A percentile compares a stretch with the other conserved stretches of the same genome.
Conservation (phyloP, 345 rosid species). For the Populus ilicifolia region DNA sequence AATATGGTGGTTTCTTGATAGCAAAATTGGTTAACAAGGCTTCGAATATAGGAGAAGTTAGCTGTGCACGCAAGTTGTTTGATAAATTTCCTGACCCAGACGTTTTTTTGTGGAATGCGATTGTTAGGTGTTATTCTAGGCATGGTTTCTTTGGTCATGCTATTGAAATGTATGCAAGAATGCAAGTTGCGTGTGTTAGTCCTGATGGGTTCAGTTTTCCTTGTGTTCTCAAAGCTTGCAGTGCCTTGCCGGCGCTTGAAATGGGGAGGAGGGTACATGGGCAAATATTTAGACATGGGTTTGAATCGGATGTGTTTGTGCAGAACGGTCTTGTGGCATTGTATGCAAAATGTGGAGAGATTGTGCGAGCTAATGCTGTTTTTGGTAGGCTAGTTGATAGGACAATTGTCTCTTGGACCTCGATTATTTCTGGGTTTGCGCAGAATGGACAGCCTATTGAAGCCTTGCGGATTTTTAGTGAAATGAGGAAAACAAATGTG, state of each 20-base stretch:
- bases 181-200: slow-evolving; percentile 42
- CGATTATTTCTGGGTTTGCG: slow-evolving; percentile 59
- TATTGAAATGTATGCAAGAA: slow-evolving; percentile 43
- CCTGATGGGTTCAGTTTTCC: slow-evolving; percentile 62
- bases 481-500: slow-evolving; percentile 46
- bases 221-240: slow-evolving; percentile 57
- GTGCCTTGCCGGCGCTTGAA: slow-evolving; percentile 33
- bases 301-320: slow-evolving; percentile 56
- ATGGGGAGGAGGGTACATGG: slow-evolving; percentile 49
- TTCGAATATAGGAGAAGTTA: slow-evolving; percentile 36
- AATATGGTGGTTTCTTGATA: slow-evolving; percentile 42
- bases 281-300: slow-evolving; percentile 55
- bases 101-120: slow-evolving; percentile 58
- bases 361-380: slow-evolving; percentile 42
- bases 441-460: slow-evolving; percentile 60
- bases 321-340: slow-evolving; percentile 67
- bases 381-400: slow-evolving; percentile 46
- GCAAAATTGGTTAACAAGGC: slow-evolving; percentile 37
- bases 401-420: slow-evolving; percentile 66
- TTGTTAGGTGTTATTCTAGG: slow-evolving; percentile 51
- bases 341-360: slow-evolving; percentile 55
- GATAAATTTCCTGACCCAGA: slow-evolving; percentile 54
- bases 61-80: slow-evolving; percentile 53
- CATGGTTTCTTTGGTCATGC: slow-evolving; percentile 38
- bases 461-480: slow-evolving; percentile 49